Base-by-base conservation (phyloP, 768 basidiomycete genomes). In the Pleurotus giganteus region DNA sequence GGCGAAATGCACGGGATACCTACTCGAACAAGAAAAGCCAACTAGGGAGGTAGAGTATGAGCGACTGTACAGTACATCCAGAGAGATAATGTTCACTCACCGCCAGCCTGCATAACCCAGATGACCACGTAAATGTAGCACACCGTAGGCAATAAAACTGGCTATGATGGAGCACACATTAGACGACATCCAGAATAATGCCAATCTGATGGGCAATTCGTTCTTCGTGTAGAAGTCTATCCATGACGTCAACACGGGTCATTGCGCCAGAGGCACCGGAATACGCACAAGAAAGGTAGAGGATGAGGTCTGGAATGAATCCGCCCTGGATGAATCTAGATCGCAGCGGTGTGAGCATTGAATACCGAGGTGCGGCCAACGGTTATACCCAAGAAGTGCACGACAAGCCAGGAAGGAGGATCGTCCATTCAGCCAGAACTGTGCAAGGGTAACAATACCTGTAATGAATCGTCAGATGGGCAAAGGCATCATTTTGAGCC, bases 11-110 rank as follows among this genome's bases (percentile, higher is more conserved):
- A 24, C 47, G 36, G 29, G 26, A 39, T 28, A 37, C 57, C 51
- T 44, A 67, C 76, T 84, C 83, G 19, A 86, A 60, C 29, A 86
- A 67, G 63, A 86, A 83, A 29, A 85, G 69, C 82, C 82, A 82
- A n/a, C 74, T 76, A 47, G 1, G 12, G n/a, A 21, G 45, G 8
- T 11, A 13, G 9, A 12, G 49, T 50, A n/a, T 52, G 29, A 23
- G 4, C 7, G 17, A n/a, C 26, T 4, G 7, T 4, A 65, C 57
- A 3, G 5, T 23, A 53, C 2, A 8, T 7, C 21, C 19, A 3
- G 24, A 50, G 11, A 39, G 31, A 49, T 13, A 32, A 53, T 19
- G n/a, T 42, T 13, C 21, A 63, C 69, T 24, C 45, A 74, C 70
- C 78, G 67, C 81, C 82, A 82, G 2, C 82, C 82, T 2, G 76